These are phyloP conservation scores for Wallacemonas collosoma DNA, from an alignment of 208 protist species.

Conservation along the genomic window DNA sequence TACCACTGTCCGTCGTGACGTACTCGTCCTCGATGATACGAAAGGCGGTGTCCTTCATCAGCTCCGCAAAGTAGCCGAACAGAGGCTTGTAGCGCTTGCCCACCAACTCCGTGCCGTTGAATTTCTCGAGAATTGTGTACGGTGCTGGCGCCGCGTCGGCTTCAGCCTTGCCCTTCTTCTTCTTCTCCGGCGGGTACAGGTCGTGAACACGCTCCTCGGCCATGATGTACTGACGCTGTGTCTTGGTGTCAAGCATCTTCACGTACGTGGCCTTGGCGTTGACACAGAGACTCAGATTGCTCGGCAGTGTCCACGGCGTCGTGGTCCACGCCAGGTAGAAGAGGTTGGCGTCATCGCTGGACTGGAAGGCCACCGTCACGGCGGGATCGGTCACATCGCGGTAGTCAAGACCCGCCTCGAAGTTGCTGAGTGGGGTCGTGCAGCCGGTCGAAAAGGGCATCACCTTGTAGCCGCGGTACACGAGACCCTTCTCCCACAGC, in stretches of 20 bases:
- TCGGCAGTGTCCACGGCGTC: conserved; percentile 99
- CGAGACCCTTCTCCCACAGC: conserved; percentile 97
- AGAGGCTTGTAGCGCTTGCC: conserved; percentile 96
- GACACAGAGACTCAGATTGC: conserved; percentile 99
- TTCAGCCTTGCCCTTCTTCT: conserved; percentile 33
- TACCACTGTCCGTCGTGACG: conserved; percentile 98
- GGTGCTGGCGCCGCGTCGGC: conserved; percentile 28
- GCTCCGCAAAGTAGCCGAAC: conserved; percentile 96
- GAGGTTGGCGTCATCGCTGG: conserved; percentile 73
- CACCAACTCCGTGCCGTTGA: conserved; percentile 90
- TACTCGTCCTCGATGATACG: conserved; percentile 95
- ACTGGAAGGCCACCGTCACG: conserved; percentile 92
- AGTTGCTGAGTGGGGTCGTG: conserved; percentile 99
- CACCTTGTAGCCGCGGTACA: conserved; percentile 99
- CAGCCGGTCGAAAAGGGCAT: conserved; percentile 99
- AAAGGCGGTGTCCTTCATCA: conserved; percentile 83
- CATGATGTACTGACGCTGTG: conserved; percentile 83
- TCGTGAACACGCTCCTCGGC: conserved; percentile 73
- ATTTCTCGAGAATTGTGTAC: conserved; percentile 78
- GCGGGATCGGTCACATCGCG: conserved; percentile 97
- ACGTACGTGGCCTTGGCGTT: conserved; percentile 98
- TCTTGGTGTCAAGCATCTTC: conserved; percentile 91
- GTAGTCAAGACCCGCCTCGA: conserved; percentile 99
- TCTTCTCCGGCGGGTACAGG: conserved; percentile 71
- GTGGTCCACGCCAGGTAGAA: conserved; percentile 99